phyloP scores from a whole-genome alignment of 1,284 basidiomycete genomes.

The Austropuccinia psidii region DNA sequence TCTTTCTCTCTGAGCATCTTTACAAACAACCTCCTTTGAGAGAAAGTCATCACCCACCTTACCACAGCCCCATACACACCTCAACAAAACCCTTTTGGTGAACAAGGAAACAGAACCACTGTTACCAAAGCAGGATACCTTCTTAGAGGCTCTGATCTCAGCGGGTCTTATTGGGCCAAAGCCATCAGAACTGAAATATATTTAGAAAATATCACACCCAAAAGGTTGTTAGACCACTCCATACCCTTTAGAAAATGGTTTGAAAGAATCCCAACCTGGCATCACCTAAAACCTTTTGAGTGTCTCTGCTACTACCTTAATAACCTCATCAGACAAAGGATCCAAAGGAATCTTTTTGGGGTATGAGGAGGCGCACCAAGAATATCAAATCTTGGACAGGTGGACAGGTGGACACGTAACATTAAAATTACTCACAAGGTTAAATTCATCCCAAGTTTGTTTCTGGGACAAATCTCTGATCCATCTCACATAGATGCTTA shows the following conservation, averaged over 20 bases:
- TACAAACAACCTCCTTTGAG: not conserved
- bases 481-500: no score
- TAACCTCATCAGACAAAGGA: not conserved
- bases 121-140: not conserved
- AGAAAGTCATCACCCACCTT: not conserved
- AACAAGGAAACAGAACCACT: slow-evolving; percentile 2
- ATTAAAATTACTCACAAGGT: no score
- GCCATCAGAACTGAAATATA: not conserved
- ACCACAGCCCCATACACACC: slow-evolving; percentile 7
- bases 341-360: not conserved
- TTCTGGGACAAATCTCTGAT: no score
- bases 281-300: not conserved
- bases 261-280: not conserved
- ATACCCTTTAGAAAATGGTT: not conserved
- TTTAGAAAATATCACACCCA: not conserved
- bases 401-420: no score
- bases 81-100: slow-evolving; percentile 16
- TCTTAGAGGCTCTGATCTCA: not conserved
- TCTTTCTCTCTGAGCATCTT: no score
- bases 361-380: not conserved
- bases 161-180: not conserved
- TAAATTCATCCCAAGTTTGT: no score
- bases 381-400: no score
- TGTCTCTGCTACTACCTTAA: not conserved
- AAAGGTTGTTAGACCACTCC: not conserved